Evolutionary conservation across 1,284 basidiomycete genomes (phyloP), one percentile per base, ranked within the genome.

Genomic region (Blastosporella zonata): DNA sequence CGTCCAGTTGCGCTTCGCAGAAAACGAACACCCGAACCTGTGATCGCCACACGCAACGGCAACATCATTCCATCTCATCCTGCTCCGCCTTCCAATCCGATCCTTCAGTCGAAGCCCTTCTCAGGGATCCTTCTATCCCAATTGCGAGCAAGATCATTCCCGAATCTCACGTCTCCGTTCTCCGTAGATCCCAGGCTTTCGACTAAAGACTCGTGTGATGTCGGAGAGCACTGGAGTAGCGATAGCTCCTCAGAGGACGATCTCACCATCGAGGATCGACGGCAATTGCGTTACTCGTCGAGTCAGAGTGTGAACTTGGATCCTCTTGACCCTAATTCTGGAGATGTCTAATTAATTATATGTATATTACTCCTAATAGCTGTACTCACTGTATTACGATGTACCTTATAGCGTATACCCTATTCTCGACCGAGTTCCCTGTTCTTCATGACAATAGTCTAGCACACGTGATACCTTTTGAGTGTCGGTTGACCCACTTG

Each of bases 181-280:
- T 61, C 69, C 6, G 61, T 68, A 31, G 65, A 70, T 33, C 65
- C 66, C 45, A 68, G 59, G 35, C 55, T 55, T 7, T 57, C 56
- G 18, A 60, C 57, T 40, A 66, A 61, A 27, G 63, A 69, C 9
- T 50, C 61, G 0, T 61, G 62, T 8, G 68, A 67, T 23, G 55
- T 52, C 36, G 58, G 61, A 10, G 75, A 74, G 42, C 64, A 68
- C 2, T 85, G 81, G 79, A 83, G 82, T 54, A 86, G 78, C 50
- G 83, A 87, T 59, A 84, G 78, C 55, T 86, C 84, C 3, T 81
- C 79, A 5, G 79, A 77, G 27, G 80, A 79, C 43, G 77, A 78
- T 45, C 53, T 62, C 49, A 49, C 54, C 34, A 49, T 61, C 20
- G 55, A 62, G 43, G 62, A 59, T 49, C 50, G 52, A 36, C 53